A percentile compares a stretch with the other conserved stretches of the same genome.
These are phyloP conservation scores for Bremia lactucae DNA, from an alignment of 352 stramenopile species.

Conservation along the genomic window DNA sequence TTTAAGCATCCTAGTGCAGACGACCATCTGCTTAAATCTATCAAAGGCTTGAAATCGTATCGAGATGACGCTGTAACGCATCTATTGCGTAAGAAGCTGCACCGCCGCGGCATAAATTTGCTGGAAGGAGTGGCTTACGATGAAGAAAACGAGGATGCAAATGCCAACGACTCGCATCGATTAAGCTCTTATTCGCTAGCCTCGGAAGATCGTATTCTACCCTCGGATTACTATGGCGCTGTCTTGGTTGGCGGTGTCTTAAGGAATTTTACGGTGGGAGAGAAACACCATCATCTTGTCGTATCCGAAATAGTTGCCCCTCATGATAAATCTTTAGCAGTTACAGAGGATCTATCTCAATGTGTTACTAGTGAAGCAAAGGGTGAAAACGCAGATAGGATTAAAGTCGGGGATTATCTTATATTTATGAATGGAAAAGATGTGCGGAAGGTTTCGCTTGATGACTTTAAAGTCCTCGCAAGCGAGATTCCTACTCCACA, in stretches of 20 bases:
- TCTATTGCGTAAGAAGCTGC: constrained; percentile 35
- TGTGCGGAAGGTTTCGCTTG: constrained; percentile 27
- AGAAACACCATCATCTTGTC: constrained; percentile 30
- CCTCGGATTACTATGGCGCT: constrained; percentile 38
- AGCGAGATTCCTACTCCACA: constrained; percentile 24
- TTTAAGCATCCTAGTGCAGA: constrained; percentile 55
- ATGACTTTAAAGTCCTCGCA: constrained; percentile 23
- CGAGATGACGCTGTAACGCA: constrained; percentile 54
- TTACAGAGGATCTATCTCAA: constrained; percentile 6
- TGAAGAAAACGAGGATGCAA: constrained; percentile 21
- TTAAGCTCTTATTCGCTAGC: constrained; percentile 9
- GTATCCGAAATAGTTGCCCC: constrained; percentile 23
- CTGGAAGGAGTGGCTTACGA: constrained; percentile 45
- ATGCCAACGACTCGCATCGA: constrained; percentile 5
- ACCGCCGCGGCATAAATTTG: constrained; percentile 30
- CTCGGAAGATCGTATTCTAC: constrained; percentile 8
- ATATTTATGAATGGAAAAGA: constrained; percentile 45
- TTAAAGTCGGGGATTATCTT: constrained; percentile 34
- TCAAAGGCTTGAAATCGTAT: constrained; percentile 66
- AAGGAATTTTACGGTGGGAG: constrained; percentile 25
- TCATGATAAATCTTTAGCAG: constrained; percentile 2
- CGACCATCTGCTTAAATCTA: constrained; percentile 58
- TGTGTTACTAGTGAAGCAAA: constrained; percentile 4
- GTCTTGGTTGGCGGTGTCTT: constrained; percentile 31
- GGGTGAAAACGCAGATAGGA: constrained; percentile 19